Evolutionary conservation across 768 basidiomycete species (phyloP), one percentile per base, ranked within the genome.

Genomic region (Hydnum rufescens): DNA sequence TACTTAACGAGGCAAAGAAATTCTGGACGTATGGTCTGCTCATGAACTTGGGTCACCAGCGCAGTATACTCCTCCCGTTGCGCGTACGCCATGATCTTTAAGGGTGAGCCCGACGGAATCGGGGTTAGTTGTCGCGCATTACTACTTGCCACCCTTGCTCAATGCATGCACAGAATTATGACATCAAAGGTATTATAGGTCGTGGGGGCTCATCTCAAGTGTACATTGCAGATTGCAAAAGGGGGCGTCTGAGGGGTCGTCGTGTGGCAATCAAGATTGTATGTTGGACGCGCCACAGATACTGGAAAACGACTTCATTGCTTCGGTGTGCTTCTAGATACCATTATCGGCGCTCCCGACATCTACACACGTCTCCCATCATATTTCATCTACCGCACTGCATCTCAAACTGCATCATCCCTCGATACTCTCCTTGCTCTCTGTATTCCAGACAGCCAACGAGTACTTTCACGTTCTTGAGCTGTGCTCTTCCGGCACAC

Each of bases 321-420:
- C 34, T 19, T 39, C 8, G 19, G 34, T 39, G 8, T 39, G 4
- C 48, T 44, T 39, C 8, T 28, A 47, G 44, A 28, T 47, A 16
- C 44, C 44, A 47, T 16, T 47, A 8, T 13, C 44, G 44, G 44
- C 44, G 13, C 26, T 47, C 13, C 25, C 44, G 23, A 25, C 53
- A 16, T 6, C 51, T 34, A 13, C 1, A 8, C 32, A 42, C 8
- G n/a, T 55, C 8, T 28, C 42, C 18, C 6, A 49, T 44, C 52
- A 47, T 23, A 44, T 47, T 2, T 32, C 52, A 2, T 58, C 64
- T 4, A 55, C 61, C 18, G 49, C 59, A 0, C 55, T 73, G 26
- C 70, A 74, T 54, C 66, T 65, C 43, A 59, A 67, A 0, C 62
- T 75, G 18, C 68, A 67, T 55, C 74, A 76, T 59, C 74, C 74